Percentiles rank a stretch among this genome's conserved stretches.
phyloP scores from a whole-genome alignment of 148 eudicot species.

The Chenopodium formosanum region DNA sequence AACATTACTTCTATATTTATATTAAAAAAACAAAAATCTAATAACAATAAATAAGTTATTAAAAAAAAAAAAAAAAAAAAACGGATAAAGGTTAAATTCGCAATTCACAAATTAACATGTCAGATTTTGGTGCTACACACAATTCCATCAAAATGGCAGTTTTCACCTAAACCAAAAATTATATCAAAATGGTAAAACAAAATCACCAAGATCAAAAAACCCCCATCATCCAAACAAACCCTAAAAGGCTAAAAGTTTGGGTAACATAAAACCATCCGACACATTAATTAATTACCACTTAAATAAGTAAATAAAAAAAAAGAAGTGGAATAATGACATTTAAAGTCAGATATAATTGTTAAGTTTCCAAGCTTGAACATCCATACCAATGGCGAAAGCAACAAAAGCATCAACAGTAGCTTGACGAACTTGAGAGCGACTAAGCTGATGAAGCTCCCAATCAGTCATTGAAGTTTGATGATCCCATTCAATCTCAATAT shows the following conservation, averaged over 20 bases:
- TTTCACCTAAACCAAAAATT: neutral
- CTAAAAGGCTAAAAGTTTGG: neutral
- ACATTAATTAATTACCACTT: neutral
- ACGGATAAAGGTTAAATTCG: too few relatives aligned
- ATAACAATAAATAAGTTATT: too few relatives aligned
- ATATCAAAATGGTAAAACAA: too few relatives aligned
- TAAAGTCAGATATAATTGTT: neutral
- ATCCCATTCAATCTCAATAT: slow-evolving; percentile 12
- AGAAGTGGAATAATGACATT: neutral
- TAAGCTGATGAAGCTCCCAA: slow-evolving; percentile 23
- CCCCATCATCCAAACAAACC: neutral
- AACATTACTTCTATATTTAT: too few relatives aligned
- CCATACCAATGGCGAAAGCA: slow-evolving; percentile 25
- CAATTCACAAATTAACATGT: too few relatives aligned
- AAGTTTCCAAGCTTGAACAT: neutral
- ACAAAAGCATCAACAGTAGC: slow-evolving; percentile 38
- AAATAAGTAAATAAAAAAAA: neutral
- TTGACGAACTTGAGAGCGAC: slow-evolving; percentile 26
- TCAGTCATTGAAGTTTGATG: slow-evolving; percentile 14
- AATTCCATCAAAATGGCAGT: too few relatives aligned
- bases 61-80: too few relatives aligned
- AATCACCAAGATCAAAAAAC: too few relatives aligned
- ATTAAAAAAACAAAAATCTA: too few relatives aligned
- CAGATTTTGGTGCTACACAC: too few relatives aligned
- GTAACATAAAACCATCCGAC: neutral